Percentiles rank a stretch among this genome's conserved stretches.
These are phyloP conservation scores for Stemphylium lycopersici DNA, from an alignment of 2,329 filamentous ascomycete genomes.

Conservation along the genomic window DNA sequence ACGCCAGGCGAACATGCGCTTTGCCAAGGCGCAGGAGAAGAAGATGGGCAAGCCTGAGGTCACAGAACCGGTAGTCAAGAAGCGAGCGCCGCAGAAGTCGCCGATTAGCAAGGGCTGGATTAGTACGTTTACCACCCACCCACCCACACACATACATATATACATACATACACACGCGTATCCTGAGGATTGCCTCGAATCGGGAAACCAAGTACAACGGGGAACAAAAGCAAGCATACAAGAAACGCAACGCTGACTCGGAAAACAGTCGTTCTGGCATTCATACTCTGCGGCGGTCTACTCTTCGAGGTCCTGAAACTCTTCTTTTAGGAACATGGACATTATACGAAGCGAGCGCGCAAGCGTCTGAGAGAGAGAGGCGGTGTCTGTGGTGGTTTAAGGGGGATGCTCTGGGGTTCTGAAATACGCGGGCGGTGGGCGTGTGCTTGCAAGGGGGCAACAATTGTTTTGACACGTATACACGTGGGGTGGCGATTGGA, in stretches of 20 bases:
- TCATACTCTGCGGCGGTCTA: conserved; percentile 67
- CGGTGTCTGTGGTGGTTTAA: too few species aligned
- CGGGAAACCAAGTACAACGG: too few species aligned
- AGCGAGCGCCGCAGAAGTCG: conserved; percentile 54
- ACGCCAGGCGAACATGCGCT: conserved; percentile 80
- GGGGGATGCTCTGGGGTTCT: too few species aligned
- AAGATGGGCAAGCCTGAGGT: conserved; percentile 71
- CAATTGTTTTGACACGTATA: too few species aligned
- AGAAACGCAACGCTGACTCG: too few species aligned
- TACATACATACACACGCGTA: background rate
- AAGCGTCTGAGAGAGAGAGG: too few species aligned
- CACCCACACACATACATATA: too few species aligned
- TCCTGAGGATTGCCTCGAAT: background rate
- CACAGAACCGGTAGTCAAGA: conserved; percentile 55
- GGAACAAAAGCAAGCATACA: too few species aligned
- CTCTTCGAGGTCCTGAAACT: conserved; percentile 63
- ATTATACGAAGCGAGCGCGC: background rate
- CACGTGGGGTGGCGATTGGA: background rate
- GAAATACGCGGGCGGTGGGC: too few species aligned
- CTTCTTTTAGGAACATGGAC: conserved; percentile 43
- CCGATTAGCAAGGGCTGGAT: conserved; percentile 65
- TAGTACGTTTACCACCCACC: conserved; percentile 54
- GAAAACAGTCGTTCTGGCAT: conserved; percentile 62
- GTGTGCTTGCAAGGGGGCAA: too few species aligned
- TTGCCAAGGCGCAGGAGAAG: conserved; percentile 72